A percentile compares a stretch with the other conserved stretches of the same genome.
phyloP scores from a whole-genome alignment of 129 eudicot genomes.

The Deinandra increscens region DNA sequence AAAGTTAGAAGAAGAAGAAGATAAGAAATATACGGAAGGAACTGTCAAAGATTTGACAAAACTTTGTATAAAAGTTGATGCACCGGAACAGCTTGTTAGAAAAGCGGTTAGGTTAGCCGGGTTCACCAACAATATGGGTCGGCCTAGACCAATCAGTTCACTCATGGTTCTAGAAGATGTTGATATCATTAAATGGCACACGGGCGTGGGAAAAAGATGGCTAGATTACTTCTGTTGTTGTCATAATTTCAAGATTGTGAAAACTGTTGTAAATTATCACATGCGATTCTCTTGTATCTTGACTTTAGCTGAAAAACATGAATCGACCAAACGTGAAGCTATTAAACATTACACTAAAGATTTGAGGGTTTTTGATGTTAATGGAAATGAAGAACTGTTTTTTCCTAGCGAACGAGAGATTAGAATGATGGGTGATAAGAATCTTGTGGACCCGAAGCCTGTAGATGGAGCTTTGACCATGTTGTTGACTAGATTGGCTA shows the following conservation, averaged over 20 bases:
- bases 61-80: constrained; percentile 69
- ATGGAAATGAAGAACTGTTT: constrained; percentile 51
- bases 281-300: constrained; percentile 81
- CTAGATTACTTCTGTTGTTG: constrained; percentile 72
- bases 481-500: constrained; percentile 61
- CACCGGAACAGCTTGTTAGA: constrained; percentile 63
- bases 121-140: constrained; percentile 86
- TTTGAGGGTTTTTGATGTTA: constrained; percentile 48
- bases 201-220: constrained; percentile 90
- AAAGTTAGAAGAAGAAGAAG: constrained; percentile 61
- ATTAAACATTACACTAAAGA: constrained; percentile 84
- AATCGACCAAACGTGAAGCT: constrained; percentile 73
- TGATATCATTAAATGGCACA: constrained; percentile 81
- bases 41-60: constrained; percentile 74
- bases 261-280: constrained; percentile 70
- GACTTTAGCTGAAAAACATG: constrained; percentile 90
- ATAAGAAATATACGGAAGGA: constrained; percentile 55
- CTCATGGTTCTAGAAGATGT: constrained; percentile 76
- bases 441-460: constrained; percentile 71
- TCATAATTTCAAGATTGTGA: constrained; percentile 67
- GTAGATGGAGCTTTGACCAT: constrained; percentile 74
- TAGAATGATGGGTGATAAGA: constrained; percentile 71
- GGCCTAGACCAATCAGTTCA: constrained; percentile 76
- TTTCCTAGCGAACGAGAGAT: constrained; percentile 84
- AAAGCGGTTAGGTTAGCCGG: constrained; percentile 68